Percentiles rank a stretch among this genome's conserved stretches.
phyloP scores from a whole-genome alignment of 2,329 filamentous ascomycete genomes.

The Penicillium sp. region DNA sequence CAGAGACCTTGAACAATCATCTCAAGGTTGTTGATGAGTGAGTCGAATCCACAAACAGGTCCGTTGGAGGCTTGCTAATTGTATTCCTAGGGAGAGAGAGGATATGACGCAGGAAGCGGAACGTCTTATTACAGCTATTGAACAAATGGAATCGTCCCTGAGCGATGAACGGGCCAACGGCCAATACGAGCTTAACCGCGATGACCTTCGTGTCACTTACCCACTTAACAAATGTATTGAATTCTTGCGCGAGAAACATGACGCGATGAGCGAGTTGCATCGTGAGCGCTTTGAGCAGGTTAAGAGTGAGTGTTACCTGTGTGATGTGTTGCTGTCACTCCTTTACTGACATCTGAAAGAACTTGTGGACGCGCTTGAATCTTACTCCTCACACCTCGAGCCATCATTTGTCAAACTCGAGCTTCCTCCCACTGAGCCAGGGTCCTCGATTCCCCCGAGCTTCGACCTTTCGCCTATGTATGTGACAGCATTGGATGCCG shows the following conservation, averaged over 20 bases:
- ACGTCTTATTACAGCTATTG: slow-evolving; percentile 77
- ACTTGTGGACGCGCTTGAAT: slow-evolving; percentile 88
- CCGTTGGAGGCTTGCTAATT: slow-evolving; percentile 11
- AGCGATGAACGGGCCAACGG: slow-evolving; percentile 68
- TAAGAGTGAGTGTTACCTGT: slow-evolving; percentile 64
- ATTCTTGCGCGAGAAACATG: slow-evolving; percentile 79
- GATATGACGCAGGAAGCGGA: slow-evolving; percentile 86
- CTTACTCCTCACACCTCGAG: slow-evolving; percentile 94
- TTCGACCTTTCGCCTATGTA: slow-evolving; percentile 94
- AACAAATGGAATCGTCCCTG: slow-evolving; percentile 88
- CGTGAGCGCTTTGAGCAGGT: slow-evolving; percentile 93
- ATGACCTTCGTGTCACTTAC: slow-evolving; percentile 73
- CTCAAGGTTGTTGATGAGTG: slow-evolving; percentile 73
- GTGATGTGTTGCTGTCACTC: neutral
- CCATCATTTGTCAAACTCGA: slow-evolving; percentile 79
- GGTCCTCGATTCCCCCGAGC: slow-evolving; percentile 71
- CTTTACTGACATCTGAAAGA: slow-evolving; percentile 54
- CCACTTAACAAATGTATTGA: slow-evolving; percentile 79
- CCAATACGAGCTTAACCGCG: slow-evolving; percentile 62
- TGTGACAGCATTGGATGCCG: slow-evolving; percentile 77
- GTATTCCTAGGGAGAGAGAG: slow-evolving; percentile 68
- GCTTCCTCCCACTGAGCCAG: slow-evolving; percentile 76
- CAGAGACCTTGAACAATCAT: slow-evolving; percentile 87
- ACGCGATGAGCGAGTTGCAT: slow-evolving; percentile 74
- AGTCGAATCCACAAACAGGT: slow-evolving; percentile 22